Evolutionary conservation across 1,284 basidiomycete genomes (phyloP), one percentile per base, ranked within the genome.

Genomic region (Pseudozyma pruni): DNA sequence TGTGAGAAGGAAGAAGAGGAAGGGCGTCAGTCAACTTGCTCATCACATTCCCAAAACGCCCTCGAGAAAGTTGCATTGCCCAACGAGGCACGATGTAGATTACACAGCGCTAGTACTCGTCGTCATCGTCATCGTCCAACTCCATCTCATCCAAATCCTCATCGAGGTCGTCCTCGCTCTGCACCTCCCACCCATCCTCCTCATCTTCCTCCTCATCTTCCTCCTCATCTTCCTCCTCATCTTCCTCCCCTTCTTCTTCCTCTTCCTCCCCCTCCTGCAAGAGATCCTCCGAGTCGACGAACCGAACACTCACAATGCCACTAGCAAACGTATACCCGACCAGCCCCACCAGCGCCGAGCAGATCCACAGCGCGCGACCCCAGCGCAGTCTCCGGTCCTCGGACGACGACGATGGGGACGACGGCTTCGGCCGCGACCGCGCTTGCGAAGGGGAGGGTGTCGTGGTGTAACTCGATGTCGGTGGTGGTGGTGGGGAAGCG

Each of bases 271-370:
- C 66, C 10, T 56, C 55, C 16, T 56, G 51, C 39, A 52, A 47
- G 4, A 54, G 42, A 16, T 48, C 62, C 3, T 48, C 64, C 10
- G 45, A 44, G 20, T 67, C 61, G 17, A 53, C 54, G 14, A 56
- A 53, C 41, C 68, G 55, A 27, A 79, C 66, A 60, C 66, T 73
- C 54, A 79, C 68, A 61, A 79, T 68, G 34, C 76, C 76, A 34
- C 70, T 75, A 22, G 66, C 64, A 49, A 76, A 62, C n/a, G 75
- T 49, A 47, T 61, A 79, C 13, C 68, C 70, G 13, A 79, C 49
- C 34, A 75, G 33, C 11, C 70, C 76, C 3, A 79, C 19, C n/a
- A 79, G 33, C 8, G 76, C 76, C 19, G 63, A 63, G 25, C 60
- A 58, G 41, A 72, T 59, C 70, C 75, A 79, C 32, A 70, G 29